Evolutionary conservation across 106 monocot species (phyloP), one percentile per base, ranked within the genome.

Genomic region (Posidonia australis): DNA sequence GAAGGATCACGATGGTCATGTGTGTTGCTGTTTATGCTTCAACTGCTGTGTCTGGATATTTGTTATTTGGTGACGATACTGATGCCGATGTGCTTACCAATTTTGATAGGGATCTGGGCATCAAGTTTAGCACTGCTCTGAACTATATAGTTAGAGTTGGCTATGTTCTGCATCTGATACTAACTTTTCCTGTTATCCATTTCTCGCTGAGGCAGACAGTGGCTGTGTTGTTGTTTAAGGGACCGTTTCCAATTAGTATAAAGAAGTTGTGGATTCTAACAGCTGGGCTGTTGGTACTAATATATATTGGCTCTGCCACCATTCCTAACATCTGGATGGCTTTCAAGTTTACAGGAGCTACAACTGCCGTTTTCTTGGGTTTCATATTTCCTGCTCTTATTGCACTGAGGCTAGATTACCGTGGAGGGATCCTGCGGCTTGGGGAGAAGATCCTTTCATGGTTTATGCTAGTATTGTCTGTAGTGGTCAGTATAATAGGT

Each of bases 261-360:
- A 76, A 54, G 62, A 82, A 60, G 76, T 69, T 30, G 6, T 48
- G 87, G 62, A 69, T 67, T 3, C 71, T 92, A 71, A 92, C 92
- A 16, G 75, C 45, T 0, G 64, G 82, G 27, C 67, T 87, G 65
- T 54, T 92, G 48, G 73, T 23, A 17, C 14, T 87, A 67, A 69
- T 87, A 28, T 87, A 92, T 60, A 63, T 92, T 23, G 87, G 81
- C 5, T 92, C 92, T 2, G 84, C 84, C 3, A 67, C 71, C 64
- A 80, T 87, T 58, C 92, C 92, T 1, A 92, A 87, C 68, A 92
- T 92, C 23, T 92, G 92, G 92, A 77, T 82, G 22, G 92, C 92
- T 54, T 92, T 92, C 73, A 87, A 87, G 66, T 92, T 92, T 45
- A 87, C 92, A 18, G 92, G 92, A 1, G 92, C 92, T 0, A 92